These are phyloP conservation scores for Chromosphaera perkinsii DNA, from an alignment of 208 protist genomes.

Conservation along the genomic window DNA sequence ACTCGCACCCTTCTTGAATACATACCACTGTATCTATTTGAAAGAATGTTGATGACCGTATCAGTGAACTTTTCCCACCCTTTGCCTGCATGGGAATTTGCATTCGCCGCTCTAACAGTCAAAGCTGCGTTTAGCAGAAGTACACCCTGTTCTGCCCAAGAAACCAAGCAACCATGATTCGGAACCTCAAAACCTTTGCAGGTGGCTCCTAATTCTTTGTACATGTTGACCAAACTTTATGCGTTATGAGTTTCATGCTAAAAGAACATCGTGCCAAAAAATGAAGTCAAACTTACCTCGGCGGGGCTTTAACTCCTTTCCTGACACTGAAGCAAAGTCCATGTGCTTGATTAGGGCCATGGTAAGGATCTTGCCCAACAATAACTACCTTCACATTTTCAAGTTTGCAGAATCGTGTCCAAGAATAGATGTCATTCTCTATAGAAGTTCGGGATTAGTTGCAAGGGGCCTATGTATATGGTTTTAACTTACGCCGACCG, in stretches of 20 bases:
- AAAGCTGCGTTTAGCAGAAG: slow-evolving; percentile 48
- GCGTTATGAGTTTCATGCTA: not conserved
- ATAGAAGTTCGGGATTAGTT: too few species aligned
- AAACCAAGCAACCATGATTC: slow-evolving; percentile 41
- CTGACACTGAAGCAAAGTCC: slow-evolving; percentile 51
- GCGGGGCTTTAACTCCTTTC: slow-evolving; percentile 31
- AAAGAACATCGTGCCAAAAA: slow-evolving; percentile 5
- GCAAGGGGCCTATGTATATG: too few species aligned
- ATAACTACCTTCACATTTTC: slow-evolving; percentile 53
- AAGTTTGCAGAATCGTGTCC: slow-evolving; percentile 6
- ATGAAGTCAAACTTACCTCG: slow-evolving; percentile 19
- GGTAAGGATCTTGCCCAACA: slow-evolving; percentile 62
- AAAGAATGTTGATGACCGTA: slow-evolving; percentile 37
- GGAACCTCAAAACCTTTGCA: slow-evolving; percentile 37
- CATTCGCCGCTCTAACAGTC: slow-evolving; percentile 39
- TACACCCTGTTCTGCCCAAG: slow-evolving; percentile 47
- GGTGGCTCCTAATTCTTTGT: slow-evolving; percentile 43
- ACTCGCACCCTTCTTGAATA: too few species aligned
- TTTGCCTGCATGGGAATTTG: slow-evolving; percentile 45
- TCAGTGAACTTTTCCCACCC: slow-evolving; percentile 61
- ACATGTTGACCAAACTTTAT: slow-evolving; percentile 40
- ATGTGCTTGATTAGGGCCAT: slow-evolving; percentile 46
- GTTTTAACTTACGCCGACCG: too few species aligned
- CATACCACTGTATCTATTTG: slow-evolving; percentile 1
- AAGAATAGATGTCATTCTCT: slow-evolving; percentile 31